Percentiles rank a stretch among this genome's conserved stretches.
These are phyloP conservation scores for Cardamine chenopodiifolia DNA, from an alignment of 345 rosid genomes.

Conservation along the genomic window DNA sequence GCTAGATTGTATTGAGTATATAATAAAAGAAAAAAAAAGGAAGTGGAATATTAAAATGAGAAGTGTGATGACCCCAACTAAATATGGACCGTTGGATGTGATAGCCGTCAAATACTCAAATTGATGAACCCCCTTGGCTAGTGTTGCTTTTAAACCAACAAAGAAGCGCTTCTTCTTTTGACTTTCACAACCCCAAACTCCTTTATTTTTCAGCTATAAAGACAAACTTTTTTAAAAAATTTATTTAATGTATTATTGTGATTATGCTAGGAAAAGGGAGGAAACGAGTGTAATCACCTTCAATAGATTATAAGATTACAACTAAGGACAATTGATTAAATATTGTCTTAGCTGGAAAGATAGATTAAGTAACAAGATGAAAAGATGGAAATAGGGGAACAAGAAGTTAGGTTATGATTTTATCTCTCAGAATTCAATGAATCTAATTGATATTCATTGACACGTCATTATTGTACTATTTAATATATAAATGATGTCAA, in stretches of 20 bases:
- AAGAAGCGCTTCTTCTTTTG: constrained; percentile 18
- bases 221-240: constrained; percentile 16
- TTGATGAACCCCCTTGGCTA: background rate
- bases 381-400: constrained; percentile 13
- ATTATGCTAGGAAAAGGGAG: background rate
- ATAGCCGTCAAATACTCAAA: constrained; percentile 13
- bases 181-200: constrained; percentile 23
- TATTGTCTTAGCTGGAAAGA: constrained; percentile 23
- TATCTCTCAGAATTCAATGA: constrained; percentile 1
- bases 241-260: background rate
- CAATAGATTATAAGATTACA: background rate
- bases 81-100: constrained; percentile 34
- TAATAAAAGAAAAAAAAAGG: background rate
- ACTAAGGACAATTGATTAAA: background rate
- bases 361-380: background rate
- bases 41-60: background rate
- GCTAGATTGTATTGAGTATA: background rate
- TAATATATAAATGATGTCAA: background rate
- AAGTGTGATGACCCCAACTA: background rate
- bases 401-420: constrained; percentile 15
- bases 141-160: constrained; percentile 36
- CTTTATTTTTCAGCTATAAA: constrained; percentile 35
- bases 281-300: background rate
- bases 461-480: constrained; percentile 4
- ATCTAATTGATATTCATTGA: constrained; percentile 11